phyloP scores from a whole-genome alignment of 345 rosid genomes.

The Citrus reticulata region DNA sequence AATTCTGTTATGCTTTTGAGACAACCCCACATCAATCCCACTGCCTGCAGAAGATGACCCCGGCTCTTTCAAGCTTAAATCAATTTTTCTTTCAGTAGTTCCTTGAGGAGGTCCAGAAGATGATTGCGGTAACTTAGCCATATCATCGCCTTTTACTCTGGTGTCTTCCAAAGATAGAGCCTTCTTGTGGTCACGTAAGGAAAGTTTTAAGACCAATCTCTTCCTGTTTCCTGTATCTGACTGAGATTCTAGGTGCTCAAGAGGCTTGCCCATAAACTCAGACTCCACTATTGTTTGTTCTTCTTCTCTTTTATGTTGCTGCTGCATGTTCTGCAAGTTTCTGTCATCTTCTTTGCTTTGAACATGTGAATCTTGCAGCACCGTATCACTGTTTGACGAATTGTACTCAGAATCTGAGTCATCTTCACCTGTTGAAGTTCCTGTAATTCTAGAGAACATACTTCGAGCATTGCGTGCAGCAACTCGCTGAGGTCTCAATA shows the following conservation, averaged over 20 bases:
- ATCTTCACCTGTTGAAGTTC: conserved; percentile 64
- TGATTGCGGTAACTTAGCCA: conserved; percentile 32
- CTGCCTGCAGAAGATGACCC: conserved; percentile 41
- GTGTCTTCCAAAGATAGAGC: conserved; percentile 34
- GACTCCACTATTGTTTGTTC: conserved; percentile 11
- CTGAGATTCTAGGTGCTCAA: conserved; percentile 42
- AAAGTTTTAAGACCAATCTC: conserved; percentile 72
- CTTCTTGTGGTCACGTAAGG: conserved; percentile 59
- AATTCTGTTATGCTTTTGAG: conserved; percentile 24
- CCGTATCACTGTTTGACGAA: conserved; percentile 53
- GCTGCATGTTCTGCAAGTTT: conserved; percentile 30
- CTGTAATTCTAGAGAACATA: conserved; percentile 79
- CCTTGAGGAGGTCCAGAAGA: conserved; percentile 35
- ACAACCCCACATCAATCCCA: conserved; percentile 28
- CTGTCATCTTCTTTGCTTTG: conserved; percentile 41
- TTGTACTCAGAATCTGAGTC: conserved; percentile 47
- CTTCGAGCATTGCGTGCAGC: conserved; percentile 91
- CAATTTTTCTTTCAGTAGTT: conserved; percentile 25
- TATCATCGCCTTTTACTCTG: conserved; percentile 26
- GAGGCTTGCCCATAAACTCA: conserved; percentile 28
- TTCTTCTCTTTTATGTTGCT: conserved; percentile 29
- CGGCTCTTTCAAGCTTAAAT: conserved; percentile 26
- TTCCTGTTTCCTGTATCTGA: conserved; percentile 51
- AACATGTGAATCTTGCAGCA: conserved; percentile 26
- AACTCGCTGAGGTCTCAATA: conserved; percentile 83